phyloP scores from a whole-genome alignment of 169 alveolate genomes.

The Cryptosporidium baileyi region DNA sequence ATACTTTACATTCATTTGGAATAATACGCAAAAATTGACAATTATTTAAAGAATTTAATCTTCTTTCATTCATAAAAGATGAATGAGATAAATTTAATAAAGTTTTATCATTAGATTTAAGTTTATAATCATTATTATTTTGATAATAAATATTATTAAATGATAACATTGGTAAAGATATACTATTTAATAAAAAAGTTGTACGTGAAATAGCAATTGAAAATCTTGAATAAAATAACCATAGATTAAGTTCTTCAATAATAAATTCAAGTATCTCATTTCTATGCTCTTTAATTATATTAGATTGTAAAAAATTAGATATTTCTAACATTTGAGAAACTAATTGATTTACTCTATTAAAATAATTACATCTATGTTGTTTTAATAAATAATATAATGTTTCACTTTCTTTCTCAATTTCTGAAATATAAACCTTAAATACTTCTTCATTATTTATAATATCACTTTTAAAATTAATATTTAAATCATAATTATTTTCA shows the following conservation, averaged over 20 bases:
- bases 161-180: conserved; percentile 50
- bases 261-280: conserved; percentile 53
- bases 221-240: conserved; percentile 65
- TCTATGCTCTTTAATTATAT: conserved; percentile 56
- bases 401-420: conserved; percentile 59
- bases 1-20: conserved; percentile 81
- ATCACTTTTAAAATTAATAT: no score
- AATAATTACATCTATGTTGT: conserved; percentile 87
- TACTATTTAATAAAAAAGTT: conserved; percentile 28
- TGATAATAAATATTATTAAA: not conserved
- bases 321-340: conserved; percentile 78
- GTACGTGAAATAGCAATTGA: conserved; percentile 48
- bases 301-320: conserved; percentile 66
- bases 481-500: no score
- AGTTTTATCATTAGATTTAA: not conserved
- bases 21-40: conserved; percentile 82
- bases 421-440: conserved; percentile 33
- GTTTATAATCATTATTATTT: not conserved
- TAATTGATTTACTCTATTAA: conserved; percentile 83
- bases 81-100: not conserved
- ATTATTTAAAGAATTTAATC: conserved; percentile 35
- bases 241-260: conserved; percentile 57
- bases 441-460: conserved; percentile 11
- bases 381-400: conserved; percentile 79
- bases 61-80: not conserved